Evolutionary conservation across 208 protist genomes (phyloP).

Genomic region (Leishmania lainsoni): DNA sequence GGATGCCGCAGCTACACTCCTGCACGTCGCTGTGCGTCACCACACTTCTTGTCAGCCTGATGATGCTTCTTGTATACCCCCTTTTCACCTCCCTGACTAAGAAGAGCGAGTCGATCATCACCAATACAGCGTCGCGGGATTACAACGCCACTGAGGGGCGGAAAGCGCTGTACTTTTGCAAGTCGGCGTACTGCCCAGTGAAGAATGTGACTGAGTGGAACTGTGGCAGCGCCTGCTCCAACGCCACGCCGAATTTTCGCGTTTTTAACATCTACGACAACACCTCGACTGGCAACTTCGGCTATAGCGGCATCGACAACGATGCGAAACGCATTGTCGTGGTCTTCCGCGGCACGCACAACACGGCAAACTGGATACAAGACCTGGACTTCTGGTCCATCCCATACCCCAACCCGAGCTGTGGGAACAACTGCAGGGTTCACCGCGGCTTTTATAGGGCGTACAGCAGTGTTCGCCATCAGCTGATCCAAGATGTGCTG

Average conservation of each 20-base stretch:
- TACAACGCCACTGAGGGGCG: constrained; percentile 21
- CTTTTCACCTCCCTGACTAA: background rate
- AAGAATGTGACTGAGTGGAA: constrained; percentile 31
- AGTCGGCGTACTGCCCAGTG: constrained; percentile 52
- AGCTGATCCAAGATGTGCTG: constrained; percentile 38
- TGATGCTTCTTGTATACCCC: constrained; percentile 80
- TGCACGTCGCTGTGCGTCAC: constrained; percentile 78
- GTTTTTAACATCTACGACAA: constrained; percentile 40
- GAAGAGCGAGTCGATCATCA: too few species aligned
- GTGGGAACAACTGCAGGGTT: constrained; percentile 32
- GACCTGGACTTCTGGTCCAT: constrained; percentile 50
- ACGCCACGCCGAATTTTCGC: constrained; percentile 27
- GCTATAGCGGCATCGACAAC: constrained; percentile 41
- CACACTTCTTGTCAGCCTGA: constrained; percentile 53
- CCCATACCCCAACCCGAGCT: constrained; percentile 35
- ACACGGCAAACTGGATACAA: constrained; percentile 69
- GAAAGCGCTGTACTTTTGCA: constrained; percentile 49
- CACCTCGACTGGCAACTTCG: constrained; percentile 37
- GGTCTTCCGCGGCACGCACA: constrained; percentile 62
- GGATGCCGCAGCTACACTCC: background rate
- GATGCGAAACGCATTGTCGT: constrained; percentile 35
- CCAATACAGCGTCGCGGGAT: background rate
- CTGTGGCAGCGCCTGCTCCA: constrained; percentile 36
- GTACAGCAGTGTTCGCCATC: constrained; percentile 39
- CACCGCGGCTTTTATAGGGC: constrained; percentile 65